Evolutionary conservation across 305 asterid genomes (phyloP), one percentile per base, ranked within the genome.

Genomic region (Euphrasia arctica): DNA sequence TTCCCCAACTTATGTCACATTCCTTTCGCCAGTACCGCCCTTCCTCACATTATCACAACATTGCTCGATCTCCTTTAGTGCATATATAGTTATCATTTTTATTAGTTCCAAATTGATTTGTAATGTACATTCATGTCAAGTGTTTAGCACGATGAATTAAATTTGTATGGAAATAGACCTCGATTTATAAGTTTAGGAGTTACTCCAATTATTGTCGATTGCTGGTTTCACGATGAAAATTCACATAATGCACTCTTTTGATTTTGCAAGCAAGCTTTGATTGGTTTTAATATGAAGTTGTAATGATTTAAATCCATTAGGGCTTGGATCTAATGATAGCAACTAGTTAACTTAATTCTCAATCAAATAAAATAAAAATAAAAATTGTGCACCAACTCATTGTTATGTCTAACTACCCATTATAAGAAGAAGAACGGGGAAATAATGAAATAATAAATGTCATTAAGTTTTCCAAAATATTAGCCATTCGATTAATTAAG

Each of bases 11-110:
- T 10, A 2, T 45, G 51, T 73, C 57, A 8, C 65, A 25, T 62
- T 68, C 72, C 67, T 62, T 60, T 52, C 72, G 42, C 11, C 32
- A 18, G 22, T 18, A 29, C 67, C 63, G 14, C 15, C 54, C 73
- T 31, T 54, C 56, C 6, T 48, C 73, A 61, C 58, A 13, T 69
- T 61, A 63, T 63, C 47, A 22, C 54, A 9, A 49, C 14, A 49
- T 49, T 49, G 22, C 27, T 49, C 3, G 9, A 5, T 13, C 9
- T 49, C 1, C 22, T 14, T 13, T 14, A 6, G 14, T n/a, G n/a
- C 28, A 4, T 12, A 1, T 11, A 14, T 11, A 9, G 18, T 48
- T 4, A 27, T 49, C 9, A 5, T 10, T 49, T 14, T 31, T 4
- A 31, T 31, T 31, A 31, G 34, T 4, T 18, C 22, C 0, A 18